phyloP scores from a whole-genome alignment of 768 basidiomycete genomes.

The Guyanaporus albipodus region DNA sequence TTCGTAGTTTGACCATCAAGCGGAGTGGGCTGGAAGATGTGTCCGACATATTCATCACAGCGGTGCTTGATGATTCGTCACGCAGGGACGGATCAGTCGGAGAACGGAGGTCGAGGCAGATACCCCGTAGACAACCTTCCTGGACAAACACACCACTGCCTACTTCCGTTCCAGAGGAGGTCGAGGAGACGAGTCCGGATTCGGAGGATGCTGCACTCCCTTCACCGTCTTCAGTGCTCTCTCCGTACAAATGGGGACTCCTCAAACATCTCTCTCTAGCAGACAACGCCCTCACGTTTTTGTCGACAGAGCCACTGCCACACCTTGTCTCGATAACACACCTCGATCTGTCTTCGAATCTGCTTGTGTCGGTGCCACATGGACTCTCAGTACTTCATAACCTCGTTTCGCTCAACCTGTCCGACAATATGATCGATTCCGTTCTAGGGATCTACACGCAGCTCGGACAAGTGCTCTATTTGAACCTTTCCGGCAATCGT shows the following conservation, averaged over 20 bases:
- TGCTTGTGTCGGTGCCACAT: slow-evolving; percentile 82
- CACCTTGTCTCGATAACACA: slow-evolving; percentile 72
- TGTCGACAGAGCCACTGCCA: slow-evolving; percentile 63
- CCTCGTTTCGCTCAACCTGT: slow-evolving; percentile 88
- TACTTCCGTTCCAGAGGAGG: slow-evolving; percentile 53
- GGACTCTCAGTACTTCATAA: slow-evolving; percentile 71
- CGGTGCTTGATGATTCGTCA: slow-evolving; percentile 72
- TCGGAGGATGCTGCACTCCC: slow-evolving; percentile 19
- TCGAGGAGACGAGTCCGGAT: slow-evolving; percentile 26
- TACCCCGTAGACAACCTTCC: slow-evolving; percentile 43
- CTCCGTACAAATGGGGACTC: slow-evolving; percentile 67
- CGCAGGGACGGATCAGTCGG: slow-evolving; percentile 54
- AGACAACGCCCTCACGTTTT: slow-evolving; percentile 77
- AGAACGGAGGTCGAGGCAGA: slow-evolving; percentile 43
- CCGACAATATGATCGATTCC: slow-evolving; percentile 97
- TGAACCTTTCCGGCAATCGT: slow-evolving; percentile 84
- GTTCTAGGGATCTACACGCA: slow-evolving; percentile 83
- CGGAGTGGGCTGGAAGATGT: slow-evolving; percentile 82
- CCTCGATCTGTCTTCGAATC: slow-evolving; percentile 87
- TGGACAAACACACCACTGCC: slow-evolving; percentile 51
- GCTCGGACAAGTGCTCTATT: slow-evolving; percentile 68
- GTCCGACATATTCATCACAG: slow-evolving; percentile 68
- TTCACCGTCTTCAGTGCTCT: slow-evolving; percentile 39
- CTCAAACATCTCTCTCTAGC: slow-evolving; percentile 73
- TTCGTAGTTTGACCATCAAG: slow-evolving; percentile 70